Percentiles rank a stretch among this genome's conserved stretches.
Evolutionary conservation across 108 stramenopile species (phyloP).

Genomic region (Asterionellopsis glacialis): DNA sequence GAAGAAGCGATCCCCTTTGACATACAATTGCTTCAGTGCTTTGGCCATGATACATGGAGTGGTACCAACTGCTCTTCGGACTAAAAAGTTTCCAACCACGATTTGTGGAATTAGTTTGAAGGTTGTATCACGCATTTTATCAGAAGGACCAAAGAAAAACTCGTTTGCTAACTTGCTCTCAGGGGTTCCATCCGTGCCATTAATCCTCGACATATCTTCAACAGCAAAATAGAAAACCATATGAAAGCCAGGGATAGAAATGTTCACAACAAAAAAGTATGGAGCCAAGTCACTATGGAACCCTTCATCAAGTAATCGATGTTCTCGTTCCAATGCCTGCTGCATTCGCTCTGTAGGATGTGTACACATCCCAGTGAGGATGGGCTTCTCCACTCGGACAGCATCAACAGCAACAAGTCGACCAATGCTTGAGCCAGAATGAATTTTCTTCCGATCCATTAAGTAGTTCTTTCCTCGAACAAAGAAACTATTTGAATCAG

Average conservation of each 20-base stretch:
- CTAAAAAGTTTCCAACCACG: constrained; percentile 91
- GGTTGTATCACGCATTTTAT: constrained; percentile 75
- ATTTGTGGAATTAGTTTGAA: constrained; percentile 94
- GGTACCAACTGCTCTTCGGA: constrained; percentile 84
- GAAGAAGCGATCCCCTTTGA: constrained; percentile 72
- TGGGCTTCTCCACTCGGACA: constrained; percentile 57
- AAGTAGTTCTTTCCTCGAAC: constrained; percentile 85
- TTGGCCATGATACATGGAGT: constrained; percentile 93
- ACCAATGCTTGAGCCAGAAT: constrained; percentile 77
- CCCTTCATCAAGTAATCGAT: constrained; percentile 31
- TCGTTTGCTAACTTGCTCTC: constrained; percentile 67
- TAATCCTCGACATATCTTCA: constrained; percentile 69
- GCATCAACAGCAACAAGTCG: constrained; percentile 84
- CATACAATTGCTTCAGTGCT: constrained; percentile 72
- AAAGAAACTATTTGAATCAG: constrained; percentile 81
- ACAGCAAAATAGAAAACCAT: constrained; percentile 83
- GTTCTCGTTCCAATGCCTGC: constrained; percentile 50
- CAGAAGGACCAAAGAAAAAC: constrained; percentile 74
- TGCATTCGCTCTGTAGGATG: constrained; percentile 86
- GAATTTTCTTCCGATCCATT: constrained; percentile 62
- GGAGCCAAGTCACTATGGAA: constrained; percentile 57
- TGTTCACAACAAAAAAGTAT: constrained; percentile 76
- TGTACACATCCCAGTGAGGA: constrained; percentile 67
- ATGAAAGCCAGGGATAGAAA: constrained; percentile 75
- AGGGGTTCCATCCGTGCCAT: constrained; percentile 67